Percentiles rank a stretch among this genome's conserved stretches.
Evolutionary conservation across 2,329 filamentous ascomycete genomes (phyloP).

Genomic region (Alternaria atra): DNA sequence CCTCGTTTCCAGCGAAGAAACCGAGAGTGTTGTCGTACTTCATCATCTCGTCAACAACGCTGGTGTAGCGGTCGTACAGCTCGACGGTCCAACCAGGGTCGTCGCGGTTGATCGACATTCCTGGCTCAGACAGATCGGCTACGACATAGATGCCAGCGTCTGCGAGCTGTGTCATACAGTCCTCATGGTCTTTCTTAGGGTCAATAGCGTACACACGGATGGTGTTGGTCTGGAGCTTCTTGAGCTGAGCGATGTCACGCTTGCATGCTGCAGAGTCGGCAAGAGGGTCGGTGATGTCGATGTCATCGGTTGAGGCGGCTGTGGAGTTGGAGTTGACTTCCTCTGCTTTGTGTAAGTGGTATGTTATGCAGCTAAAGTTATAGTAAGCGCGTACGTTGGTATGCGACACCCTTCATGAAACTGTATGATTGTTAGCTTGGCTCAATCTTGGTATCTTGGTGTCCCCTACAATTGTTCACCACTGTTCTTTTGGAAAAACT

Average conservation of each 20-base stretch:
- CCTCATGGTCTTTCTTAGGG: constrained; percentile 77
- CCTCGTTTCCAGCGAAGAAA: constrained; percentile 99
- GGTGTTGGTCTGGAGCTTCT: constrained; percentile 79
- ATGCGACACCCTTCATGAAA: constrained; percentile 93
- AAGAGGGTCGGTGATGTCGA: constrained; percentile 82
- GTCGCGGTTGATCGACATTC: constrained; percentile 84
- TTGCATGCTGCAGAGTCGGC: constrained; percentile 75
- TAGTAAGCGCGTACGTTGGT: constrained; percentile 68
- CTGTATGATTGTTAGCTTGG: constrained; percentile 47
- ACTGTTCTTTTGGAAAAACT: constrained; percentile 90
- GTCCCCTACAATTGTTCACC: constrained; percentile 69
- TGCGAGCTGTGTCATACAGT: constrained; percentile 84
- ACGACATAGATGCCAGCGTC: constrained; percentile 94
- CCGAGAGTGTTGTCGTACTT: constrained; percentile 92
- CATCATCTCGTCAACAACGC: constrained; percentile 80
- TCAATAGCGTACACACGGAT: constrained; percentile 96
- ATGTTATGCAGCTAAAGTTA: not conserved
- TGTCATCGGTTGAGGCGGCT: constrained; percentile 57
- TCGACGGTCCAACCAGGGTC: constrained; percentile 79
- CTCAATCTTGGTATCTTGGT: not conserved
- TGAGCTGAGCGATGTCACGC: constrained; percentile 84
- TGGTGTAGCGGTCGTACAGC: constrained; percentile 82
- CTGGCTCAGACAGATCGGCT: constrained; percentile 86
- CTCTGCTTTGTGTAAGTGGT: constrained; percentile 52
- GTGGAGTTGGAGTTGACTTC: constrained; percentile 66